Conservation (phyloP, 352 stramenopile genomes). For the Phytophthora parvispora region DNA sequence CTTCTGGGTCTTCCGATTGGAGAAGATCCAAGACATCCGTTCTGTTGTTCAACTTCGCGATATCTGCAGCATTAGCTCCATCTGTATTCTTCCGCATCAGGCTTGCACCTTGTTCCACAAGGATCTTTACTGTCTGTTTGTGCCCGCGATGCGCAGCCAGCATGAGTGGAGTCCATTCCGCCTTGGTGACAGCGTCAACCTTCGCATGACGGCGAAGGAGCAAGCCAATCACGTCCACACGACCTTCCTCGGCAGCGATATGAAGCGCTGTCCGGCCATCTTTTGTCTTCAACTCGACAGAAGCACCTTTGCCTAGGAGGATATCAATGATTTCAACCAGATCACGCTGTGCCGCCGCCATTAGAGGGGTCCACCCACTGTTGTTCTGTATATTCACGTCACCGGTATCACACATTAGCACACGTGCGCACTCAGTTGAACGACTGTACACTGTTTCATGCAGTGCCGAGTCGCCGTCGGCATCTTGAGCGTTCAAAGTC, state of each 20-base stretch:
- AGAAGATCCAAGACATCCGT: conserved; percentile 7
- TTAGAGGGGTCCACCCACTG: conserved; percentile 14
- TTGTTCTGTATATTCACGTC: conserved; percentile 6
- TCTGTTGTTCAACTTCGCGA: conserved; percentile 18
- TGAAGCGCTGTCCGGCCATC: conserved; percentile 16
- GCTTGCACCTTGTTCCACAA: conserved; percentile 8
- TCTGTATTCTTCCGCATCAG: neutral
- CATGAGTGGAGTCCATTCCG: conserved; percentile 16
- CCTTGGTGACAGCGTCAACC: conserved; percentile 1
- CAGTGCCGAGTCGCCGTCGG: conserved; percentile 19
- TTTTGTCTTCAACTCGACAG: neutral
- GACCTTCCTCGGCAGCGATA: conserved; percentile 19
- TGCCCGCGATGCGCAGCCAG: conserved; percentile 14
- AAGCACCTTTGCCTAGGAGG: conserved; percentile 6
- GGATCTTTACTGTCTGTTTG: conserved; percentile 6
- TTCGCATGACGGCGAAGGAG: conserved; percentile 2
- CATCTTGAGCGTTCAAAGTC: conserved; percentile 8
- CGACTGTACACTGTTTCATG: conserved; percentile 22
- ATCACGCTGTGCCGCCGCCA: conserved; percentile 10
- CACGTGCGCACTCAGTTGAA: neutral
- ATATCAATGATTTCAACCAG: neutral
- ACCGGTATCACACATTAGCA: neutral
- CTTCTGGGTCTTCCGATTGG: neutral
- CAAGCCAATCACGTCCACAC: conserved; percentile 5
- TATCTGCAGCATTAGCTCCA: neutral